Evolutionary conservation across 2,329 filamentous ascomycete species (phyloP).

Genomic region (Fusarium protoensiforme): DNA sequence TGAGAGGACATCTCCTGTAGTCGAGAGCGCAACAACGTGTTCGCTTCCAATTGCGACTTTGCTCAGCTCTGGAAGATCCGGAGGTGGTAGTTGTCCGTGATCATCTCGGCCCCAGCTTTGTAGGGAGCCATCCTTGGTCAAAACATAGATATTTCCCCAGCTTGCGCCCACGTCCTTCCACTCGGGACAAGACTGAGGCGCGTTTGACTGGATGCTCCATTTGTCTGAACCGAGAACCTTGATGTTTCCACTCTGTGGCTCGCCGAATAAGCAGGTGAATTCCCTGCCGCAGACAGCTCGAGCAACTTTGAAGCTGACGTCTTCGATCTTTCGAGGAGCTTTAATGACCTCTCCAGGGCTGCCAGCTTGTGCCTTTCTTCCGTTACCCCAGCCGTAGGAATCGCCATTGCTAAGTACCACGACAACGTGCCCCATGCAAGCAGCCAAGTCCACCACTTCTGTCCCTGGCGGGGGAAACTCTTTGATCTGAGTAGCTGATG

Average conservation of each 20-base stretch:
- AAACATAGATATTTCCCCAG: constrained; percentile 84
- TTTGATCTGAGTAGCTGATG: constrained; percentile 60
- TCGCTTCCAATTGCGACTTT: constrained; percentile 88
- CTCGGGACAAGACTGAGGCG: constrained; percentile 61
- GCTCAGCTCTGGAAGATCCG: constrained; percentile 66
- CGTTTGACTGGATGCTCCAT: constrained; percentile 70
- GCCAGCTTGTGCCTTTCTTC: constrained; percentile 87
- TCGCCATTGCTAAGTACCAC: constrained; percentile 79
- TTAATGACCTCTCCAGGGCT: constrained; percentile 63
- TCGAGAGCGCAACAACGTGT: constrained; percentile 81
- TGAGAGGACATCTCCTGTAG: constrained; percentile 74
- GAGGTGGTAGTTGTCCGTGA: constrained; percentile 81
- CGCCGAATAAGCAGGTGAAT: constrained; percentile 79
- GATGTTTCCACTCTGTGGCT: constrained; percentile 67
- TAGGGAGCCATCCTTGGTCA: constrained; percentile 70
- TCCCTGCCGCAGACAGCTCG: constrained; percentile 84
- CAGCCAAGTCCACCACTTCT: constrained; percentile 72
- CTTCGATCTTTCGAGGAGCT: constrained; percentile 70
- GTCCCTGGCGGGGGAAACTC: constrained; percentile 72
- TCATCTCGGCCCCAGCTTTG: constrained; percentile 86
- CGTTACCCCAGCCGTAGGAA: constrained; percentile 89
- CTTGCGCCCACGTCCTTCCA: constrained; percentile 80
- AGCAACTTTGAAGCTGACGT: constrained; percentile 69
- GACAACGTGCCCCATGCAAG: constrained; percentile 82
- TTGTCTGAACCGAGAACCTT: constrained; percentile 80